Percentiles rank a stretch among this genome's conserved stretches.
Conservation (phyloP, 1,284 basidiomycete species). For the Rhodofomes roseus region DNA sequence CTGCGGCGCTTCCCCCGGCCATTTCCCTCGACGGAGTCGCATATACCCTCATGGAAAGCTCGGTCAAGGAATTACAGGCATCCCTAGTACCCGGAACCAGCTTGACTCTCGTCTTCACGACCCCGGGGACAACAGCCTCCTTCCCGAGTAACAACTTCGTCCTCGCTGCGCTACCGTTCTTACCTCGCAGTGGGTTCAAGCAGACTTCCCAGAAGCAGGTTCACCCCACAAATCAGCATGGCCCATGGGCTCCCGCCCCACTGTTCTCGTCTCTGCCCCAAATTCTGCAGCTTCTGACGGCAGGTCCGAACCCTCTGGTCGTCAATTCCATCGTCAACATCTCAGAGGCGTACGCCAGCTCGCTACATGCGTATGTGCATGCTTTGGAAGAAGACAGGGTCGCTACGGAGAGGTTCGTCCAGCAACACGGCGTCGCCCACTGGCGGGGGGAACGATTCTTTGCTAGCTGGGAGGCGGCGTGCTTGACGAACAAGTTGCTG, state of each 20-base stretch:
- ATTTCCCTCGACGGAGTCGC: slow-evolving; percentile 15
- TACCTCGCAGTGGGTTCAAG: slow-evolving; percentile 24
- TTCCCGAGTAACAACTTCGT: slow-evolving; percentile 25
- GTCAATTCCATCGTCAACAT: slow-evolving; percentile 40
- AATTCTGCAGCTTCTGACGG: slow-evolving; percentile 31
- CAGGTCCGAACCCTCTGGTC: slow-evolving; percentile 24
- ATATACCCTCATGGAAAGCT: slow-evolving; percentile 8
- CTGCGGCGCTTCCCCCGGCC: neutral
- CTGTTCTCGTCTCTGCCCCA: slow-evolving; percentile 29
- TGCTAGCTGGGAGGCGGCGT: slow-evolving; percentile 49
- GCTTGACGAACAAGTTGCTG: slow-evolving; percentile 37
- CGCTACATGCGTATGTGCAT: slow-evolving; percentile 23
- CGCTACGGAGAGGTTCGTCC: slow-evolving; percentile 27
- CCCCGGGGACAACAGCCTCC: slow-evolving; percentile 22
- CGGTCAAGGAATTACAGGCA: slow-evolving; percentile 25
- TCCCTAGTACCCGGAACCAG: slow-evolving; percentile 20
- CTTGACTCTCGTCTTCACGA: slow-evolving; percentile 34
- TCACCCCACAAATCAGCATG: slow-evolving; percentile 7
- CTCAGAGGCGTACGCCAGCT: slow-evolving; percentile 34
- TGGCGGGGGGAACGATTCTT: slow-evolving; percentile 49
- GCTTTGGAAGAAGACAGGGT: slow-evolving; percentile 26
- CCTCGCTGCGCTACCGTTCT: slow-evolving; percentile 32
- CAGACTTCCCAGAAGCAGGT: too few species aligned
- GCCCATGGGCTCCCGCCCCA: slow-evolving; percentile 23
- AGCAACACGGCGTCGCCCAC: slow-evolving; percentile 30